These are phyloP conservation scores for Ambrosia hybrid DNA, from an alignment of 140 eudicot species.

Conservation along the genomic window DNA sequence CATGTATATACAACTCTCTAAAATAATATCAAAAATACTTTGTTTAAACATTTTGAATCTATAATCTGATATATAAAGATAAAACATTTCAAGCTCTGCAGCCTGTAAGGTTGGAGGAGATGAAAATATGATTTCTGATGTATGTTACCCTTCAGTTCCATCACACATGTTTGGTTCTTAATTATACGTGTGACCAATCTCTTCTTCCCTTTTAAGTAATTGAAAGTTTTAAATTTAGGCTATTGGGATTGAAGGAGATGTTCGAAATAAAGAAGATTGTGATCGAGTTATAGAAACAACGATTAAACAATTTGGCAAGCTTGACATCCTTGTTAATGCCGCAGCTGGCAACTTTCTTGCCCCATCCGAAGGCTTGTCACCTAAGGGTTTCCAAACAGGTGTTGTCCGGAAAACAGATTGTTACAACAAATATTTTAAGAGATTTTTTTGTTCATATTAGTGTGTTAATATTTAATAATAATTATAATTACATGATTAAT, in stretches of 20 bases:
- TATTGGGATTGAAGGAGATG: constrained; percentile 47
- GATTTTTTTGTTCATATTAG: too few species aligned
- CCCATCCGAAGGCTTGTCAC: constrained; percentile 39
- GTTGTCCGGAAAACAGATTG: too few species aligned
- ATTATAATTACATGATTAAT: constrained; percentile 3
- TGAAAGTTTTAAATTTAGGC: constrained; percentile 20
- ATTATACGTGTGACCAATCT: background rate
- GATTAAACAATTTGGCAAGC: constrained; percentile 38
- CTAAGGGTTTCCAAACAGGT: constrained; percentile 54
- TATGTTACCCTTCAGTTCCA: too few species aligned
- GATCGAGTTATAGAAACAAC: constrained; percentile 37
- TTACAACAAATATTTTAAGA: too few species aligned
- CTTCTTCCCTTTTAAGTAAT: background rate
- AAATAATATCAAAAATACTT: too few species aligned
- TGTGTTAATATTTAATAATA: too few species aligned
- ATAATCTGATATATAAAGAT: too few species aligned
- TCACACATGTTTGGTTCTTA: too few species aligned
- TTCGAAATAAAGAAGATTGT: constrained; percentile 39
- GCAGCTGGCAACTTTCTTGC: constrained; percentile 51
- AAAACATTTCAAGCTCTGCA: too few species aligned
- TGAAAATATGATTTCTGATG: too few species aligned
- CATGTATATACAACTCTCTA: constrained; percentile 37
- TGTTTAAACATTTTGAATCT: too few species aligned
- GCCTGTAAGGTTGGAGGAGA: too few species aligned
- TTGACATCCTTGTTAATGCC: constrained; percentile 47